These are phyloP conservation scores for Exserohilum rostratum DNA, from an alignment of 2,329 filamentous ascomycete genomes.

Conservation along the genomic window DNA sequence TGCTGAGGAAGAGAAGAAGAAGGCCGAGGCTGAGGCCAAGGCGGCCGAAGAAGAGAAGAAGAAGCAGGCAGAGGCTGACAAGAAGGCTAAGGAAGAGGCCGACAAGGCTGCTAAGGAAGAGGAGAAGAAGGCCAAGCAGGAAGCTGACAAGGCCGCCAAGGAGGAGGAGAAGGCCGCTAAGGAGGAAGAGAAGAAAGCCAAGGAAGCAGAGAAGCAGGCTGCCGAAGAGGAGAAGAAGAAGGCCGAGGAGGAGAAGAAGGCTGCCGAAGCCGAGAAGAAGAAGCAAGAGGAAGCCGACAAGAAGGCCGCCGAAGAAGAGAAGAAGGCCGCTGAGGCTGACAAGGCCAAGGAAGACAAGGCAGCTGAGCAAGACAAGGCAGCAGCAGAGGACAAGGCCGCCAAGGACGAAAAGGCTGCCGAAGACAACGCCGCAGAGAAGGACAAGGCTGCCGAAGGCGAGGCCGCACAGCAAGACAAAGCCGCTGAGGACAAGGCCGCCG, in stretches of 20 bases:
- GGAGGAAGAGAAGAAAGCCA: constrained; percentile 5
- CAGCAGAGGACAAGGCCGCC: no score
- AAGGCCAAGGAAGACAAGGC: neutral
- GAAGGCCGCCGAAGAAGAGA: neutral
- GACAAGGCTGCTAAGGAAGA: constrained; percentile 2
- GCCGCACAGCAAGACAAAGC: neutral
- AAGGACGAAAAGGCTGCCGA: no score
- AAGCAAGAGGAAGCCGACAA: neutral
- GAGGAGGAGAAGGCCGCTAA: constrained; percentile 3
- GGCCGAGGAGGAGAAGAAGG: constrained; percentile 3
- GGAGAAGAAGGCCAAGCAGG: neutral
- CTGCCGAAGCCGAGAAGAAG: constrained; percentile 1
- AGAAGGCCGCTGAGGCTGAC: constrained; percentile 2
- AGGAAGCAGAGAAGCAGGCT: constrained; percentile 4
- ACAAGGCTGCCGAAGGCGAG: neutral
- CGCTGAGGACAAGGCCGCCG: neutral
- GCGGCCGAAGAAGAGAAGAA: neutral
- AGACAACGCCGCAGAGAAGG: no score
- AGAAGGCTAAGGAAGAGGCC: neutral
- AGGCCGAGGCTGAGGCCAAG: constrained; percentile 1
- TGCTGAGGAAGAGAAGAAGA: constrained; percentile 2
- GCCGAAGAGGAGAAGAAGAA: constrained; percentile 1
- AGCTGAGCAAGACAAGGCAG: constrained; percentile 1
- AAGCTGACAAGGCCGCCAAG: neutral
- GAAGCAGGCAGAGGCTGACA: neutral